These are phyloP conservation scores for Nevesoporus exiguus DNA, from an alignment of 768 basidiomycete species.

Conservation along the genomic window DNA sequence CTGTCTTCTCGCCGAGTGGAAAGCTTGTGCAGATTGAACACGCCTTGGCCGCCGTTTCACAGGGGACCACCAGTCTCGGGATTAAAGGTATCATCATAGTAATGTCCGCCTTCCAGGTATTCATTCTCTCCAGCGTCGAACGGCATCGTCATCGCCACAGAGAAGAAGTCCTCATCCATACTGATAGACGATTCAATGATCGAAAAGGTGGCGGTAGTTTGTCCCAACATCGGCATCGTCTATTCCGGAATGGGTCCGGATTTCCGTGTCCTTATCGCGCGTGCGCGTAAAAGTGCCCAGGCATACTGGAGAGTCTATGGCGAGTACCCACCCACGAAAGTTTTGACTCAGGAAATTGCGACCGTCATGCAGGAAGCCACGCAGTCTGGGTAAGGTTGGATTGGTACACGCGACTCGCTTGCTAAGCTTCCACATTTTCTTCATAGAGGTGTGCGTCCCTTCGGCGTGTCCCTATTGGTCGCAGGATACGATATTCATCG, in stretches of 20 bases:
- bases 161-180: constrained; percentile 98
- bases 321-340: constrained; percentile 95
- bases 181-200: constrained; percentile 97
- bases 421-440: constrained; percentile 32
- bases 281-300: constrained; percentile 96
- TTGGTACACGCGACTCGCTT: constrained; percentile 21
- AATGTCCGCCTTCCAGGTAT: constrained; percentile 23
- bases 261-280: constrained; percentile 89
- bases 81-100: constrained; percentile 76
- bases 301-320: constrained; percentile 99
- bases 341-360: constrained; percentile 95
- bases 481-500: constrained; percentile 94
- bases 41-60: constrained; percentile 92
- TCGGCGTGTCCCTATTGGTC: constrained; percentile 93
- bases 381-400: constrained; percentile 81
- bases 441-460: constrained; percentile 95
- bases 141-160: constrained; percentile 98
- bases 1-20: constrained; percentile 98
- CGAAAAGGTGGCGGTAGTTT: constrained; percentile 95
- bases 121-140: constrained; percentile 73
- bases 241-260: constrained; percentile 99
- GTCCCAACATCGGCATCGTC: constrained; percentile 98
- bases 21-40: constrained; percentile 99
- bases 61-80: constrained; percentile 94
- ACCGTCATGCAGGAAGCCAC: constrained; percentile 99